Conservation (phyloP, 768 basidiomycete genomes). For the Mycena haematopus region DNA sequence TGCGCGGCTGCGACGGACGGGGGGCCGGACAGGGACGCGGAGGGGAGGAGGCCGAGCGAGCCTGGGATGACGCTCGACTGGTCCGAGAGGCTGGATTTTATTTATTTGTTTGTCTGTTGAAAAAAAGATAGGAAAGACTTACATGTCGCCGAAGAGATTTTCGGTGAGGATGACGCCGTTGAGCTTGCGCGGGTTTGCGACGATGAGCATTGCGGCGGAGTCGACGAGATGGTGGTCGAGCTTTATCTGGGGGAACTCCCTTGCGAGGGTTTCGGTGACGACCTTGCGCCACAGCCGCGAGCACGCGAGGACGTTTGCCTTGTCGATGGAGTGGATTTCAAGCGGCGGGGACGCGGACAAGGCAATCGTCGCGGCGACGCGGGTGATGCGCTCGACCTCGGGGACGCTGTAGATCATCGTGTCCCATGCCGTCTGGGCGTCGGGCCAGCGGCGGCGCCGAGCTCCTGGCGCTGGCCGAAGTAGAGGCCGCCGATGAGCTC, state of each 20-base stretch:
- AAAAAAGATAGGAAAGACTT: slow-evolving; percentile 38
- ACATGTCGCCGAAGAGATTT: slow-evolving; percentile 98
- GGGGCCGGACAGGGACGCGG: slow-evolving; percentile 93
- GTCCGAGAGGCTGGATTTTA: slow-evolving; percentile 79
- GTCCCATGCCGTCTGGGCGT: slow-evolving; percentile 83
- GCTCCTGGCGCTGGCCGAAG: slow-evolving; percentile 93
- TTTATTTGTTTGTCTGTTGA: not conserved
- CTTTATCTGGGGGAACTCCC: slow-evolving; percentile 88
- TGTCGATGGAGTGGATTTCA: slow-evolving; percentile 92
- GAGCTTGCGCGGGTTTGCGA: slow-evolving; percentile 85
- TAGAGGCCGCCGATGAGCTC: slow-evolving; percentile 97
- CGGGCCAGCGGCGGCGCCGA: slow-evolving; percentile 59
- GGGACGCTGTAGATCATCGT: slow-evolving; percentile 90
- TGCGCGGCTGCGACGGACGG: slow-evolving; percentile 62
- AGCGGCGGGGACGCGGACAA: slow-evolving; percentile 83
- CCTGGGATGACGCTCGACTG: slow-evolving; percentile 98
- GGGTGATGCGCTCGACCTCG: slow-evolving; percentile 94
- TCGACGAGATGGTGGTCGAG: slow-evolving; percentile 95
- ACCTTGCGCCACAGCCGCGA: slow-evolving; percentile 94
- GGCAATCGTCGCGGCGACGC: slow-evolving; percentile 94
- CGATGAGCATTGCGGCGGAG: slow-evolving; percentile 95
- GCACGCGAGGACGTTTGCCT: slow-evolving; percentile 97
- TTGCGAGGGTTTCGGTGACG: slow-evolving; percentile 81
- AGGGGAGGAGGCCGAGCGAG: slow-evolving; percentile 94
- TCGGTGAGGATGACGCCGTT: slow-evolving; percentile 96